Base-by-base conservation (phyloP, 1,284 basidiomycete genomes). In the Fomitopsis pinicola region DNA sequence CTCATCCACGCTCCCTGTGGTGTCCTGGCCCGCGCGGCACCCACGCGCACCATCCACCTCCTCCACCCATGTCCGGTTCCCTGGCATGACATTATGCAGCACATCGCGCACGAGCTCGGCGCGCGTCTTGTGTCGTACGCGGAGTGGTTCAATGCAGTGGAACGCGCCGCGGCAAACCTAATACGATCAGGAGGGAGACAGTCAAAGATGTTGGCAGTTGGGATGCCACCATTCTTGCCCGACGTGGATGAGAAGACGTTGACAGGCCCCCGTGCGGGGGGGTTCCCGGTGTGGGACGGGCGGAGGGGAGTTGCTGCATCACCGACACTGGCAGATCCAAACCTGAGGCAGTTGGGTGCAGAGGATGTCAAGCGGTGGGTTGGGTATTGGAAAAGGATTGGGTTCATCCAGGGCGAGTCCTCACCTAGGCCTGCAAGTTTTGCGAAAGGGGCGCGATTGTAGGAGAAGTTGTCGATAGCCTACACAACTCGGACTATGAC, bases 51-150 rank as follows among this genome's bases (percentile, higher is more conserved):
- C 45, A 58, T 74, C 1, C 72, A 75, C 58, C 67, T 75, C 58
- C 69, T 71, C 3, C 72, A 74, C 56, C 73, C 72, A 0, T 62
- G 59, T 4, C 69, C 70, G 0, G 64, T 68, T 7, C 59, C 67
- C 9, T 71, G 68, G 69, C 50, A 60, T 30, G 42, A 57, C 5
- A 17, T 70, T 60, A 56, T 70, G 19, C 46, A 55, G 9, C 63
- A 64, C 2, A 63, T 72, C 55, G 65, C 69, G 0, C 42, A 40
- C 10, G 46, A 55, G 42, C 60, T 72, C 9, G 38, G 53, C 8
- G 67, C 69, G 9, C 65, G 67, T 2, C 64, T 72, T 12, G 68
- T 70, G 3, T 50, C 68, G 0, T 71, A 67, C 57, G 46, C 35
- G 15, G 61, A 66, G 22, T 72, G 69, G 70, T 62, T 72, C n/a